phyloP scores from a whole-genome alignment of 2,329 filamentous ascomycete genomes.

The Botrytis deweyae region DNA sequence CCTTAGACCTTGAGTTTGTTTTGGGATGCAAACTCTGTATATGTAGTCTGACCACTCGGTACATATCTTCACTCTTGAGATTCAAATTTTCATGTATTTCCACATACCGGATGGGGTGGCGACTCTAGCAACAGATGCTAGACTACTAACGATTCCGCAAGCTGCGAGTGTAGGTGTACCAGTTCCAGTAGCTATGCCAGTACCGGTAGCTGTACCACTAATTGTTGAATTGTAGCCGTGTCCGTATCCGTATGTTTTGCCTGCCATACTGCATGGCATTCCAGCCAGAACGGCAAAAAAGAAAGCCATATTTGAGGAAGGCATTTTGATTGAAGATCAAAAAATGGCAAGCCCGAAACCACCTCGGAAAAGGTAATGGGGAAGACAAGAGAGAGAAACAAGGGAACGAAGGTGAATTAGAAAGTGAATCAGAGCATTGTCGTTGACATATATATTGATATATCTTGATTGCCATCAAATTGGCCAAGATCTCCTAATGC shows the following conservation, averaged over 20 bases:
- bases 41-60: background rate
- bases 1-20: background rate
- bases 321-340: slow-evolving; percentile 4
- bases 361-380: background rate
- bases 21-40: too few relatives aligned
- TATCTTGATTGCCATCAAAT: background rate
- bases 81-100: background rate
- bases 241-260: background rate
- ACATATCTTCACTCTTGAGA: background rate
- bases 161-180: slow-evolving; percentile 24
- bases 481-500: slow-evolving; percentile 2
- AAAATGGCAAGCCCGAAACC: background rate
- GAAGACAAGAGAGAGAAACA: background rate
- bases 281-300: background rate
- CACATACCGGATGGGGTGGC: slow-evolving; percentile 30
- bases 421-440: background rate
- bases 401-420: background rate
- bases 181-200: slow-evolving; percentile 15
- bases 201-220: slow-evolving; percentile 1
- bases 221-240: background rate
- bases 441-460: background rate
- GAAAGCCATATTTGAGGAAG: background rate
- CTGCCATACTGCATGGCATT: background rate
- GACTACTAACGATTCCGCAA: slow-evolving; percentile 35
- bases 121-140: slow-evolving; percentile 29